Base-by-base conservation (phyloP, 306 rosid species). In the Vicia villosa region DNA sequence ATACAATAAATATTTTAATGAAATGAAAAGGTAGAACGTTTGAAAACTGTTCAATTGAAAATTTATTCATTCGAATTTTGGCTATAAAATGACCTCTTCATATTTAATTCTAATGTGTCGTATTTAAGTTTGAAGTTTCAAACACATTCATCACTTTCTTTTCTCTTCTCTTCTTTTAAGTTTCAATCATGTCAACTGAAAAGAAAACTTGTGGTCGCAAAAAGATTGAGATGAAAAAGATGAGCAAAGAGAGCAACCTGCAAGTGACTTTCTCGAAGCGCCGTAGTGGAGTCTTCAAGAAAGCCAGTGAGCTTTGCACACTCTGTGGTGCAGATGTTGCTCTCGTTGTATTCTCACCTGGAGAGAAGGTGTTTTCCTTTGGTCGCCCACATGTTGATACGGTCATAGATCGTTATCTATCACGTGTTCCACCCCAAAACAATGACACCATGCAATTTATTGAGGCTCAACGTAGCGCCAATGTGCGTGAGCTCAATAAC, bases 251-350 rank as follows among this genome's bases (percentile, higher is more conserved):
- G 17, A 78, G 69, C 56, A 74, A 78, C 42, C 46, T 78, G 1
- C 86, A 78, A 13, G 83, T 78, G 0, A 82, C 83, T 0, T 82
- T 82, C 65, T 82, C 86, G 1, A 82, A 82, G 68, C 78, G 83
- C 0, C 80, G 86, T 0, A 66, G 64, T 0, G 86, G 86, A 0
- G 70, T 82, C 4, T 78, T 82, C 78, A 82, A 82, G 73, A 82
- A 78, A 58, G 86, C 86, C 1, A 78, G 86, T 2, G 86, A 82
- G 24, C 80, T 78, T 2, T 74, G 86, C 65, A 82, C 75, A 0
- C 75, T 78, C 0, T 78, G 83, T 0, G 75, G 81, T 1, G 78
- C 64, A 1, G 72, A 74, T 2, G 60, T 82, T 8, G 86, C 73
- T 8, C 46, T 82, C 4, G 2, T 82, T 2, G 78, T 82, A 4